phyloP scores from a whole-genome alignment of 2,329 filamentous ascomycete species.

The Hymenoscyphus scutula region DNA sequence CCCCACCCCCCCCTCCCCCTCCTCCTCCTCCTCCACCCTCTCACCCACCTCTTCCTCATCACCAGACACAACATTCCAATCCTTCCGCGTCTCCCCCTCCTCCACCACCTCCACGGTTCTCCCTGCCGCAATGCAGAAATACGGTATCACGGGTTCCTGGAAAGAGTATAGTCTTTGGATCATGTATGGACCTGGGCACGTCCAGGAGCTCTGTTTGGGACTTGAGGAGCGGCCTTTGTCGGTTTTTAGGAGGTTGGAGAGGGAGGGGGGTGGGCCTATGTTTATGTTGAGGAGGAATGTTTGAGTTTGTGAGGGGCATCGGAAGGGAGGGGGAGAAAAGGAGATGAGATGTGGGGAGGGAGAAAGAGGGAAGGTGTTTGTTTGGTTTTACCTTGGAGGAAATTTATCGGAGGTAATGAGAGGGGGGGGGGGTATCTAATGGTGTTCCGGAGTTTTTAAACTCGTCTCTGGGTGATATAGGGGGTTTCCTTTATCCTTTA shows the following conservation, averaged over 20 bases:
- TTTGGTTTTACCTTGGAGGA: background rate
- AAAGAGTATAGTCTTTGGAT: slow-evolving; percentile 95
- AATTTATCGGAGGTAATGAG: background rate
- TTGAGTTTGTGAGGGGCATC: background rate
- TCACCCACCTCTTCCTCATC: background rate
- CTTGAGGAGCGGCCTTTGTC: slow-evolving; percentile 89
- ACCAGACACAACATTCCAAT: slow-evolving; percentile 57
- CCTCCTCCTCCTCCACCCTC: background rate
- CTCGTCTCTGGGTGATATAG: too few species aligned
- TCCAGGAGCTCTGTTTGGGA: slow-evolving; percentile 75
- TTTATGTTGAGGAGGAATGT: slow-evolving; percentile 73
- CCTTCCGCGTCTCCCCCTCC: slow-evolving; percentile 92
- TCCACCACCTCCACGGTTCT: slow-evolving; percentile 95
- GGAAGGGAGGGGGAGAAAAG: too few species aligned
- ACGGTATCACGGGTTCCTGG: slow-evolving; percentile 95
- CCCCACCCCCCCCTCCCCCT: too few species aligned
- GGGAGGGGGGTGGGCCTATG: slow-evolving; percentile 95
- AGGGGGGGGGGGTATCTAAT: background rate
- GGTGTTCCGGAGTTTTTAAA: too few species aligned
- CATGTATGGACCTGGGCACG: slow-evolving; percentile 82
- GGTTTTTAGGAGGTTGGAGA: slow-evolving; percentile 90
- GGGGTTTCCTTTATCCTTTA: too few species aligned
- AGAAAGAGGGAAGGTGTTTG: background rate
- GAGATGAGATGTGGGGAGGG: too few species aligned
- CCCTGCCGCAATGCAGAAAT: slow-evolving; percentile 89